Percentiles rank a stretch among this genome's conserved stretches.
Conservation (phyloP, 2,329 filamentous ascomycete genomes). For the Fusarium irregulare region DNA sequence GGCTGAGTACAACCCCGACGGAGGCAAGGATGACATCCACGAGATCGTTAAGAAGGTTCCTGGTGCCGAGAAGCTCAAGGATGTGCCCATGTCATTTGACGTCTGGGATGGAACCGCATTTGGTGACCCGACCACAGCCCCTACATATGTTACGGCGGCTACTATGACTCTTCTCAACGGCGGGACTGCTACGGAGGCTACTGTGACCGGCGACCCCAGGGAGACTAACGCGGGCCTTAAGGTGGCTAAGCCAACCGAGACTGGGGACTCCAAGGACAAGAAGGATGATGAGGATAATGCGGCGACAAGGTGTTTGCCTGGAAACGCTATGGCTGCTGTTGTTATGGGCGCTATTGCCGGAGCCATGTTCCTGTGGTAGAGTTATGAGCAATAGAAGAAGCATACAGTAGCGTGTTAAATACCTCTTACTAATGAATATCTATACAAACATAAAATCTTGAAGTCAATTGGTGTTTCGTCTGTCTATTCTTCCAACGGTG, state of each 20-base stretch:
- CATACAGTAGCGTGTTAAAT: background rate
- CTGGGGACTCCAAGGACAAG: background rate
- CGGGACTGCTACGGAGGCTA: background rate
- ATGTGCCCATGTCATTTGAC: too few species aligned
- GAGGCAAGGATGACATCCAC: too few species aligned
- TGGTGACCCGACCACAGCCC: background rate
- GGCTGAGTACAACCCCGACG: too few species aligned
- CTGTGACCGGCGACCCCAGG: background rate
- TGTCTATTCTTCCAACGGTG: too few species aligned
- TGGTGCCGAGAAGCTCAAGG: too few species aligned
- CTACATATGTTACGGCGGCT: background rate
- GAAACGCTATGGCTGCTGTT: too few species aligned
- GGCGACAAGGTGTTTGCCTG: background rate
- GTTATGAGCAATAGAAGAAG: background rate
- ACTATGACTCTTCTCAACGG: background rate
- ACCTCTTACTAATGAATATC: too few species aligned
- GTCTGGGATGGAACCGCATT: too few species aligned
- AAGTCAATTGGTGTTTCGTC: background rate
- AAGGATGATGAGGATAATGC: background rate
- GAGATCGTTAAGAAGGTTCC: too few species aligned
- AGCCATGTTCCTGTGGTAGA: background rate
- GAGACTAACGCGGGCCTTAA: background rate
- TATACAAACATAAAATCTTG: background rate
- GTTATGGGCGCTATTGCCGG: background rate
- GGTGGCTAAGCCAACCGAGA: background rate